These are phyloP conservation scores for Hydnum rufescens DNA, from an alignment of 768 basidiomycete species.

Conservation along the genomic window DNA sequence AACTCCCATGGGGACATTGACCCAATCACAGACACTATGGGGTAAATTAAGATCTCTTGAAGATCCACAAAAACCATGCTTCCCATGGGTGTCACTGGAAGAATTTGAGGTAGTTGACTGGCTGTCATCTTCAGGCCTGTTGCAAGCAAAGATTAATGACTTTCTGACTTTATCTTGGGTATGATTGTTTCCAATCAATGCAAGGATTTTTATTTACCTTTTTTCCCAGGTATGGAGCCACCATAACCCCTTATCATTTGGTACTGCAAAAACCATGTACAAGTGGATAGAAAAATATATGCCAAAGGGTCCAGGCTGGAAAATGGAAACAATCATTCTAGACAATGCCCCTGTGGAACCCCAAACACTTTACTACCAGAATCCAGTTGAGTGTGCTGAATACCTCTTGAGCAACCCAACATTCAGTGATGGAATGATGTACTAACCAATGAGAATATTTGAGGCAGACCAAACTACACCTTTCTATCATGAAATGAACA, in stretches of 20 bases:
- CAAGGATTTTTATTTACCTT: too few species aligned
- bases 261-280: not conserved
- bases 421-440: not conserved
- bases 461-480: not conserved
- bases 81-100: too few species aligned
- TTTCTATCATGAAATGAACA: not conserved
- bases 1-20: too few species aligned
- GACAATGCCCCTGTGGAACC: not conserved
- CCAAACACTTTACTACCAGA: not conserved
- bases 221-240: not conserved
- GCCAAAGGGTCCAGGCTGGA: not conserved
- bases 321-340: not conserved
- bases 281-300: not conserved
- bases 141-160: too few species aligned
- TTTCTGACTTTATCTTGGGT: too few species aligned
- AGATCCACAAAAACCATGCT: too few species aligned
- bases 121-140: too few species aligned
- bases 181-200: too few species aligned
- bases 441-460: not conserved
- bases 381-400: not conserved
- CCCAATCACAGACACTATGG: too few species aligned
- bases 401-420: slow-evolving; percentile 2
- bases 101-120: too few species aligned
- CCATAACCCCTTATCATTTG: not conserved
- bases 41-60: too few species aligned